Evolutionary conservation across 371 early-diverging fungal genomes (phyloP).

Genomic region (Mycotypha africana): DNA sequence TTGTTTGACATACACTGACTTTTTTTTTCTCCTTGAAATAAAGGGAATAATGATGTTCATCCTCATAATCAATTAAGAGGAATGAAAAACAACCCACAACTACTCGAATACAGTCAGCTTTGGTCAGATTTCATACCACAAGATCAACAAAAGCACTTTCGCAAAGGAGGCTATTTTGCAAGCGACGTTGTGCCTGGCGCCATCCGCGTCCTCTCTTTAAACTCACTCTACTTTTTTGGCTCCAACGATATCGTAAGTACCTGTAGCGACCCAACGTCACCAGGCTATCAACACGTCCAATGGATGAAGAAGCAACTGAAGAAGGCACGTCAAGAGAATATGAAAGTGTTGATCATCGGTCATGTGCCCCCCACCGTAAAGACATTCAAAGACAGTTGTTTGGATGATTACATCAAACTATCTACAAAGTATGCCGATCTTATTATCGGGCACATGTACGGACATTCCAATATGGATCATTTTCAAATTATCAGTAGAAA

Average conservation of each 20-base stretch:
- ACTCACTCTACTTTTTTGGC: constrained; percentile 68
- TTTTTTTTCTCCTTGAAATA: neutral
- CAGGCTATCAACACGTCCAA: constrained; percentile 61
- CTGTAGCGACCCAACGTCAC: constrained; percentile 32
- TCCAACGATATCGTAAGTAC: constrained; percentile 63
- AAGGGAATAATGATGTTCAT: constrained; percentile 74
- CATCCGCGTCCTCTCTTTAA: constrained; percentile 51
- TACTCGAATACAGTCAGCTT: constrained; percentile 32
- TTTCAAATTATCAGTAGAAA: constrained; percentile 48
- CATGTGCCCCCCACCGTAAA: constrained; percentile 71
- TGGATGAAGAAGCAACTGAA: constrained; percentile 64
- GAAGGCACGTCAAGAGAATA: constrained; percentile 29
- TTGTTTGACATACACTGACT: neutral
- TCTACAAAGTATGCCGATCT: constrained; percentile 50
- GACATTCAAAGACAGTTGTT: constrained; percentile 60
- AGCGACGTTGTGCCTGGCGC: constrained; percentile 44
- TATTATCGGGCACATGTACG: constrained; percentile 67
- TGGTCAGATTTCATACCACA: constrained; percentile 55
- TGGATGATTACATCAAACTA: constrained; percentile 48
- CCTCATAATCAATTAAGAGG: constrained; percentile 56
- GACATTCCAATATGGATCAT: constrained; percentile 74
- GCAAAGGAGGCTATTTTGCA: constrained; percentile 64
- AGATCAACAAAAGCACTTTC: constrained; percentile 51
- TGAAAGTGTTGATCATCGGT: constrained; percentile 64
- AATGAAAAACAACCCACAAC: constrained; percentile 40